Percentiles rank a stretch among this genome's conserved stretches.
Conservation (phyloP, 2,329 filamentous ascomycete genomes). For the Tolypocladium ophioglossoides region DNA sequence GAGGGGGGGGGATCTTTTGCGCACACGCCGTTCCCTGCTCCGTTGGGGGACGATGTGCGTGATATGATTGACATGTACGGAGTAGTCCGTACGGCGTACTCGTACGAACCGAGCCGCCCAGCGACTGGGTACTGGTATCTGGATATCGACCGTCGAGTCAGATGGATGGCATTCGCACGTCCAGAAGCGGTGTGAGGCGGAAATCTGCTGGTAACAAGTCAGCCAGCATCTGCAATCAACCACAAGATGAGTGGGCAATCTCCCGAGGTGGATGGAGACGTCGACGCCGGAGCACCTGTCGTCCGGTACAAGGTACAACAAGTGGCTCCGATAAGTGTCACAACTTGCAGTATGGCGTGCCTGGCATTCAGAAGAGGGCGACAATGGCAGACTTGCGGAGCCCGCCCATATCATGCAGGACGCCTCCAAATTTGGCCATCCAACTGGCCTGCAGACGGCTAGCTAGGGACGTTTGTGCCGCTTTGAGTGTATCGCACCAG, state of each 20-base stretch:
- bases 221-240: not conserved
- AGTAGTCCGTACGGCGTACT: not conserved
- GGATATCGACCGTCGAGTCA: not conserved
- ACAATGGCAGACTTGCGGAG: not conserved
- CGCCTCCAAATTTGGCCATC: not conserved
- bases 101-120: not conserved
- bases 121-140: not conserved
- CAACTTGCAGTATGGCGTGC: not conserved
- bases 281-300: not conserved
- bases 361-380: not conserved
- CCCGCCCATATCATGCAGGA: not conserved
- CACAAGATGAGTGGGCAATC: not conserved
- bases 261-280: not conserved
- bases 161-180: not conserved
- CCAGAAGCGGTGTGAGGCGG: not conserved
- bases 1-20: not conserved
- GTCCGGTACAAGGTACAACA: not conserved
- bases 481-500: not conserved
- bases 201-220: not conserved
- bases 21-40: not conserved
- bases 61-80: not conserved
- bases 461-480: not conserved
- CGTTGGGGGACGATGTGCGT: not conserved
- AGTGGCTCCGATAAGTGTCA: not conserved
- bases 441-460: not conserved